Evolutionary conservation across 257 asterid genomes (phyloP).

Genomic region (Solanum verrucosum): DNA sequence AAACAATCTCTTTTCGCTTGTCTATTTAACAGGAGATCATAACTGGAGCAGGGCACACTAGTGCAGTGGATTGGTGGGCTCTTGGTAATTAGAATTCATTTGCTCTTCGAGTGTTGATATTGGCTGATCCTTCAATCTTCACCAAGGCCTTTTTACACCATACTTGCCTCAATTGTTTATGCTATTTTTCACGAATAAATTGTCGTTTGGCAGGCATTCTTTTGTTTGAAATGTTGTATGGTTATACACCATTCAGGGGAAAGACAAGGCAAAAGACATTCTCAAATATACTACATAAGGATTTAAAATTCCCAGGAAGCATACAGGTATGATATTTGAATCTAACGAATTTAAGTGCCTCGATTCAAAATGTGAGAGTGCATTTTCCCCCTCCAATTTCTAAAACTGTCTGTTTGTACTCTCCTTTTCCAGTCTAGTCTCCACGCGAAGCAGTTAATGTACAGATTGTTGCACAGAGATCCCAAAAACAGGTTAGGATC

Average conservation of each 20-base stretch:
- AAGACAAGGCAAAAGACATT: constrained; percentile 98
- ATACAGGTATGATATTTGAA: constrained; percentile 44
- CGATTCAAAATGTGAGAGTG: neutral
- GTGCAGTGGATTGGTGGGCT: constrained; percentile 99
- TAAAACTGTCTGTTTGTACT: neutral
- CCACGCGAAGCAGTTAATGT: constrained; percentile 82
- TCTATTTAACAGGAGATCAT: constrained; percentile 63
- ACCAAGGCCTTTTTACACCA: neutral
- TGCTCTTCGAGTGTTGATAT: neutral
- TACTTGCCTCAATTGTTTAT: neutral
- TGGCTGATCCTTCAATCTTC: neutral
- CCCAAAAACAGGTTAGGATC: constrained; percentile 90
- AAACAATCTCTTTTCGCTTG: neutral
- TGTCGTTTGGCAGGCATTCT: constrained; percentile 59
- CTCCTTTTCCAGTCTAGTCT: constrained; percentile 57
- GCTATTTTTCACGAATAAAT: neutral
- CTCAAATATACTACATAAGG: constrained; percentile 80
- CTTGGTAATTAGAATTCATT: constrained; percentile 48
- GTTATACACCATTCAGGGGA: constrained; percentile 95
- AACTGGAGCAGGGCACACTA: constrained; percentile 91
- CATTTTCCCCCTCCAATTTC: neutral
- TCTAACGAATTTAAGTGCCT: neutral
- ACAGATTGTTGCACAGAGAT: constrained; percentile 82
- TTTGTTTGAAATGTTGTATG: constrained; percentile 85
- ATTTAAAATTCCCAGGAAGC: constrained; percentile 75